These are phyloP conservation scores for Penicillium sp. DNA, from an alignment of 2,329 filamentous ascomycete genomes.

Conservation along the genomic window DNA sequence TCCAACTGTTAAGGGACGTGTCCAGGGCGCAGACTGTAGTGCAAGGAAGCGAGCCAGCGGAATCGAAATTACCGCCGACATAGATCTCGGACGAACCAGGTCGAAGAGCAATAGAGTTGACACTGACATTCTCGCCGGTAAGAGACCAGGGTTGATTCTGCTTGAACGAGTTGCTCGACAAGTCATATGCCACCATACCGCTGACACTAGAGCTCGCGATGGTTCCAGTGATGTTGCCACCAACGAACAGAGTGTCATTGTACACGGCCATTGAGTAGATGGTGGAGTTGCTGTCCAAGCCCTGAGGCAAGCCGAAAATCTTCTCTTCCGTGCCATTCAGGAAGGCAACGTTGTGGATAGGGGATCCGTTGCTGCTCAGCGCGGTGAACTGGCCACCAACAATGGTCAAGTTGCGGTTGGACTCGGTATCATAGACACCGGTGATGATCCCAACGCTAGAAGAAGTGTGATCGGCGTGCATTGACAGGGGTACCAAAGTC, in stretches of 20 bases:
- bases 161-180: conserved; percentile 63
- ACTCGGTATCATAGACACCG: conserved; percentile 73
- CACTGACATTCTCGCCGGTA: conserved; percentile 67
- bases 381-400: conserved; percentile 85
- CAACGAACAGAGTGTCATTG: conserved; percentile 73
- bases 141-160: conserved; percentile 74
- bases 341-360: conserved; percentile 77
- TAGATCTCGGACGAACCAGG: conserved; percentile 74
- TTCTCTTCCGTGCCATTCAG: conserved; percentile 73
- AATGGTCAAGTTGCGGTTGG: conserved; percentile 77
- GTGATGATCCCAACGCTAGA: conserved; percentile 56
- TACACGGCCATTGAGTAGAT: conserved; percentile 71
- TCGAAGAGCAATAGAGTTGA: conserved; percentile 74
- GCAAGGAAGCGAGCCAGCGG: conserved; percentile 80
- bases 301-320: conserved; percentile 66
- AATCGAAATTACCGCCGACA: conserved; percentile 81
- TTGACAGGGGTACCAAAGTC: conserved; percentile 42
- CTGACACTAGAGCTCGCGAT: conserved; percentile 64
- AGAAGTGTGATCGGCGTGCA: conserved; percentile 51
- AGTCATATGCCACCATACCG: conserved; percentile 79
- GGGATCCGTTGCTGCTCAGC: conserved; percentile 65
- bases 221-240: conserved; percentile 73
- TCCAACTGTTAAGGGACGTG: conserved; percentile 72
- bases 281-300: conserved; percentile 70
- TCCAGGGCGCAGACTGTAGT: conserved; percentile 80